Percentiles rank a stretch among this genome's conserved stretches.
These are phyloP conservation scores for Dichotomocladium elegans DNA, from an alignment of 371 early-diverging fungal species.

Conservation along the genomic window DNA sequence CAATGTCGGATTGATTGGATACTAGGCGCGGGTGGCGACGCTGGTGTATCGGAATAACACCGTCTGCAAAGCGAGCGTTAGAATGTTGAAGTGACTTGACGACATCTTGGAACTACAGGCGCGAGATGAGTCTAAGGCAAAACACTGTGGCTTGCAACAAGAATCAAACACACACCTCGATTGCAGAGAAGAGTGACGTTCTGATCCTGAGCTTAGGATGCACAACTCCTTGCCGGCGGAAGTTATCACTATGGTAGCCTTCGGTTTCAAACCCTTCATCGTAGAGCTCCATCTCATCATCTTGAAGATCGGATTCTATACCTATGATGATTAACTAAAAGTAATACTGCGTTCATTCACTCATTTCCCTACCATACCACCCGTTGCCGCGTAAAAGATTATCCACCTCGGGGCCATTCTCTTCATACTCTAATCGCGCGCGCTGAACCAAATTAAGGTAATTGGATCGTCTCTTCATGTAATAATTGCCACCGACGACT, in stretches of 20 bases:
- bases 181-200: conserved; percentile 43
- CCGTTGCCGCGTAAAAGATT: conserved; percentile 31
- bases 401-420: conserved; percentile 38
- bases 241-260: conserved; percentile 29
- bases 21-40: conserved; percentile 4
- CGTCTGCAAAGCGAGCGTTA: not conserved
- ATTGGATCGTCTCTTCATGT: conserved; percentile 31
- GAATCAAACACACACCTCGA: conserved; percentile 24
- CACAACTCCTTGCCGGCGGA: conserved; percentile 11
- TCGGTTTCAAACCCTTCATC: conserved; percentile 48
- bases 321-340: not conserved
- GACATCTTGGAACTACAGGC: conserved; percentile 52
- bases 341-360: not conserved
- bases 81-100: conserved; percentile 40
- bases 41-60: not conserved
- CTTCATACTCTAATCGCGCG: conserved; percentile 44
- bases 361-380: conserved; percentile 17
- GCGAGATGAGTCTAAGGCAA: too few species aligned
- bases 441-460: conserved; percentile 36
- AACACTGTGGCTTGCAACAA: not conserved
- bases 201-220: conserved; percentile 39
- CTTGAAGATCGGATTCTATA: conserved; percentile 8
- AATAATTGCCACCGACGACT: conserved; percentile 57
- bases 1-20: not conserved
- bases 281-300: conserved; percentile 42